Percentiles rank a stretch among this genome's conserved stretches.
These are phyloP conservation scores for Salix brachista DNA, from an alignment of 345 rosid species.

Conservation along the genomic window DNA sequence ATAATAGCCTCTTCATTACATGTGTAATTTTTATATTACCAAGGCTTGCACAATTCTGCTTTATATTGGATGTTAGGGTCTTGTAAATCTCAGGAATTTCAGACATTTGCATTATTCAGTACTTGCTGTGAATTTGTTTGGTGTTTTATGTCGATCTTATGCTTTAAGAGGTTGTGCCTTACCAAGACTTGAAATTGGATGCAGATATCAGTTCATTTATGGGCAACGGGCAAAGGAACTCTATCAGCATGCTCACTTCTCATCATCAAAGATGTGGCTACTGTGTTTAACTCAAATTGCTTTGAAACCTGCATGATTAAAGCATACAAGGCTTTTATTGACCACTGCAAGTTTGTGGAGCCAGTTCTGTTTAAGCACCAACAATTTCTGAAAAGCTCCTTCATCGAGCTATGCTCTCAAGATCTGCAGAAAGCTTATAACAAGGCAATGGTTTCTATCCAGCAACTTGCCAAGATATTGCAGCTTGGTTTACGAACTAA, in stretches of 20 bases:
- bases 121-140: neutral
- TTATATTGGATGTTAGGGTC: neutral
- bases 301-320: conserved; percentile 55
- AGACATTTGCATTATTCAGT: neutral
- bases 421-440: conserved; percentile 68
- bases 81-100: neutral
- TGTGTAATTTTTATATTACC: neutral
- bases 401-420: conserved; percentile 69
- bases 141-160: neutral
- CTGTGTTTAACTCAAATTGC: conserved; percentile 53
- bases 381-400: conserved; percentile 56
- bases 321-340: conserved; percentile 62
- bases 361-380: conserved; percentile 40
- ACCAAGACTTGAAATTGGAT: conserved; percentile 1
- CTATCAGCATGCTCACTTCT: conserved; percentile 55
- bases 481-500: conserved; percentile 61
- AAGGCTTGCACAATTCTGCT: neutral
- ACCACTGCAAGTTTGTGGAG: conserved; percentile 56
- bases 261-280: conserved; percentile 52
- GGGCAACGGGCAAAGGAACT: conserved; percentile 68
- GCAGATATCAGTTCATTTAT: conserved; percentile 69
- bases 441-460: conserved; percentile 55
- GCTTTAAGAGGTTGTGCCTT: conserved; percentile 5
- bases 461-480: conserved; percentile 69
- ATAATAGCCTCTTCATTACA: neutral